Base-by-base conservation (phyloP, 1,139 yeast genomes). In the Diutina rugosa region DNA sequence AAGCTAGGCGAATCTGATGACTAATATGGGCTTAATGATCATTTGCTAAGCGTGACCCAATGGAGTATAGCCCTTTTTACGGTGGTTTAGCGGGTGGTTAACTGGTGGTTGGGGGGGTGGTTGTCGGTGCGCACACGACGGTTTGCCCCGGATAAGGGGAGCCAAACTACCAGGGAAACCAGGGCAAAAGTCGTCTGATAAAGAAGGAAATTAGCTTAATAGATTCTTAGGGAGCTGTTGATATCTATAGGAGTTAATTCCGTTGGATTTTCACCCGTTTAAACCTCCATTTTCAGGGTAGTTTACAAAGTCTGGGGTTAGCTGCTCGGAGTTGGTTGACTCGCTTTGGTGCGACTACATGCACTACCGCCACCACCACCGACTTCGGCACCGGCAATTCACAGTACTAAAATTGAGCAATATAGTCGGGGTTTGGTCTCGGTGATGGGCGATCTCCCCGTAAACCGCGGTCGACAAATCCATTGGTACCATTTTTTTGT, bases 61-160 rank as follows among this genome's bases (percentile, higher is more conserved):
- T 18, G 18, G 2, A 18, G 1, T 18, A 2, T 18, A 18, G 18
- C 18, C 18, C 18, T 1, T 18, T 18, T 18, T 18, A 18, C 18
- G 18, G 16, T 16, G 14, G 14, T 18, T 41, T 41, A 5, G 12
- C 6, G 3, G 21, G 26, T 21, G 35, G 35, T 32, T 9, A 4
- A 32, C 9, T 35, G 16, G 41, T 35, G 10, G 41, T 12, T 35
- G 41, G 14, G 41, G 14, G 41, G 41, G 41, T 3, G 26, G 26
- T 21, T 21, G 26, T n/a, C 21, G 46, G 46, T 44, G 26, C 8
- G 18, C 46, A 44, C 46, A 44, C 46, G 46, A n/a, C 46, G 26
- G 46, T n/a, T n/a, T 44, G 26, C 26, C 46, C 53, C 53, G 53
- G 53, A 32, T 49, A 49, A 49, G 53, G 53, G 53, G 26, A 21